phyloP scores from a whole-genome alignment of 2,329 filamentous ascomycete genomes.

The Talaromyces albobiverticillius region DNA sequence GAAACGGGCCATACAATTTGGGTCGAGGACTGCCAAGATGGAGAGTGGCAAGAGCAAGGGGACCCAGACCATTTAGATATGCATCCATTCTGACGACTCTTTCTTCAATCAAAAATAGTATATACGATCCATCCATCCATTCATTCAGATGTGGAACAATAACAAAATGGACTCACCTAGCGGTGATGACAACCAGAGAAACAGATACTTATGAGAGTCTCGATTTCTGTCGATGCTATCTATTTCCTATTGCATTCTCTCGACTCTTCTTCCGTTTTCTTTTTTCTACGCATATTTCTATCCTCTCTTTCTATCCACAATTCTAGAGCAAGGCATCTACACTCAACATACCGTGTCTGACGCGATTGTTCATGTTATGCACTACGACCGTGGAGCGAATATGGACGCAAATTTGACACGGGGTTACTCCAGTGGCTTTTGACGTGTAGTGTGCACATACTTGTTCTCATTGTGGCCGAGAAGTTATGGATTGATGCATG shows the following conservation, averaged over 20 bases:
- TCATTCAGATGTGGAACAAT: neutral
- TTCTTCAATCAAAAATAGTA: neutral
- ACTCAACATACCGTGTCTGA: neutral
- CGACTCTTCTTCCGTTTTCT: neutral
- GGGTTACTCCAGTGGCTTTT: no score
- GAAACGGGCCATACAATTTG: conserved; percentile 89
- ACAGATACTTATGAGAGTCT: conserved; percentile 43
- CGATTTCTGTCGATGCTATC: conserved; percentile 6
- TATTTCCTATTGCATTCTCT: neutral
- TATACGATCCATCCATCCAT: neutral
- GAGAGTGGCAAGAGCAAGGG: conserved; percentile 64
- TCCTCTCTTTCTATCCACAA: conserved; percentile 16
- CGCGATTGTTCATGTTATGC: conserved; percentile 1
- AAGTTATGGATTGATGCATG: neutral
- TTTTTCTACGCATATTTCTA: neutral
- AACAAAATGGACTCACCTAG: conserved; percentile 19
- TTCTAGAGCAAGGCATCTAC: neutral
- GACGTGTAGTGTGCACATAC: neutral
- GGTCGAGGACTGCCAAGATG: conserved; percentile 80
- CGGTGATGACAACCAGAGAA: conserved; percentile 40
- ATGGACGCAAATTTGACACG: no score
- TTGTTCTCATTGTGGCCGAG: neutral
- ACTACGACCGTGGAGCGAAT: conserved; percentile 12
- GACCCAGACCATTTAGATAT: conserved; percentile 46
- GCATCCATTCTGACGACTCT: neutral